Base-by-base conservation (phyloP, 108 stramenopile species). In the Cyclotella atomus region DNA sequence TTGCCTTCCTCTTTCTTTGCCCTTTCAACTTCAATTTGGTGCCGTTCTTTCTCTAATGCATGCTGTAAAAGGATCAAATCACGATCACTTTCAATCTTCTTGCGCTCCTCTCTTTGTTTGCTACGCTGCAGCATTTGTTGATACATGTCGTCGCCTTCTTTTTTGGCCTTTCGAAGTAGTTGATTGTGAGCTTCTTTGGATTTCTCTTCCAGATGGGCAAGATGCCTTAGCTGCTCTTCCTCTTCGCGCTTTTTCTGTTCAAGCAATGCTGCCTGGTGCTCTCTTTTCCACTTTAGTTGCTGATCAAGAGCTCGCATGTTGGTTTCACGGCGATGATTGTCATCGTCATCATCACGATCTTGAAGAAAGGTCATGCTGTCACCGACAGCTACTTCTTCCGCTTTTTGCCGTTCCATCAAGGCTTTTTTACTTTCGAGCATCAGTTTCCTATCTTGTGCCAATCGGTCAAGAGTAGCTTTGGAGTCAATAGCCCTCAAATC, bases 401-500 rank as follows among this genome's bases (percentile, higher is more conserved):
- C 64, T 45, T 54, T 19, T 30, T 77, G 23, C 49, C 36, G 30
- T 1, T 33, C 28, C 35, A 28, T 35, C n/a, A n/a, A n/a, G n/a
- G n/a, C n/a, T 9, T n/a, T 21, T 49, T 28, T 79, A 44, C 75
- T 62, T 24, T 30, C 62, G 70, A 41, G 32, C 63, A 65, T 59
- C 36, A 56, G 25, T 55, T 70, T 75, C 28, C 79, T 54, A 61
- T 84, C 83, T 46, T 74, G 66, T 59, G 59, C 28, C 25, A 83
- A 52, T 29, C 79, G 69, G 52, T 83, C 61, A 28, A 85, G 30
- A 23, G 65, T 77, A 10, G 82, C 84, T 41, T 80, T 79, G 8
- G 83, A 83, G 50, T 90, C 82, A 16, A 89, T 63, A 56, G 77
- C 83, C 30, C 91, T 82, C 23, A 89, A 71, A n/a, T 88, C 89